Base-by-base conservation (phyloP, 768 basidiomycete species). In the Agaricus blazei region DNA sequence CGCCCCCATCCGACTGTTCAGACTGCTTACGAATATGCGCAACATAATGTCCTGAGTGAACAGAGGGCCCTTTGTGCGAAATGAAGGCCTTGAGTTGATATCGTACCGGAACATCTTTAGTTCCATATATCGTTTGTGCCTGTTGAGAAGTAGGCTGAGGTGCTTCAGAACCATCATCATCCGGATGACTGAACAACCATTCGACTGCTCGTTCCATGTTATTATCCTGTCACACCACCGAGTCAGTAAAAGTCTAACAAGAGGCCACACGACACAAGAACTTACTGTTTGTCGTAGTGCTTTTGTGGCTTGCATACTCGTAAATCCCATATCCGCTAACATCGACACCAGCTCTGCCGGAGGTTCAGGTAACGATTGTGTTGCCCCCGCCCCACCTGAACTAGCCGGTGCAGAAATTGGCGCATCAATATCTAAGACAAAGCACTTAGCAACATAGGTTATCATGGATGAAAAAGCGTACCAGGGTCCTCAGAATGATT, bases 1-100 rank as follows among this genome's bases (percentile, higher is more conserved):
- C 46, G 11, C 27, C 46, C 28, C 14, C 40, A 41, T 1, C 19
- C 1, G 6, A 14, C 12, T 41, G 6, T 12, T 19, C 40, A 19
- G 12, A 41, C 6, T 9, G 40, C n/a, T 67, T 64, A 51, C 78
- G 73, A 29, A 92, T 78, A 64, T 95, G 91, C 26, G 90, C 90
- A 11, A 95, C 91, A 63, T 97, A 96, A 63, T 93, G 95, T 0
- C 88, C 95, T 0, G 93, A 96, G 65, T 98, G 96, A 26, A 95
- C 93, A 0, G 91, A 94, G 0, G 91, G 90, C 0, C 96, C 95
- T 64, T 97, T 98, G 75, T 99, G 96, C 48, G 94, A 97, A 64
- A 99, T 85, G 74, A 98, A 99, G 8, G 91, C 93, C 65, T 93
- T 90, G 28, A 99, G 80, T 28, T 75, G 73, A 72, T 92, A 99